These are phyloP conservation scores for Hyaloscypha bicolor DNA, from an alignment of 495 filamentous ascomycete genomes.

Conservation along the genomic window DNA sequence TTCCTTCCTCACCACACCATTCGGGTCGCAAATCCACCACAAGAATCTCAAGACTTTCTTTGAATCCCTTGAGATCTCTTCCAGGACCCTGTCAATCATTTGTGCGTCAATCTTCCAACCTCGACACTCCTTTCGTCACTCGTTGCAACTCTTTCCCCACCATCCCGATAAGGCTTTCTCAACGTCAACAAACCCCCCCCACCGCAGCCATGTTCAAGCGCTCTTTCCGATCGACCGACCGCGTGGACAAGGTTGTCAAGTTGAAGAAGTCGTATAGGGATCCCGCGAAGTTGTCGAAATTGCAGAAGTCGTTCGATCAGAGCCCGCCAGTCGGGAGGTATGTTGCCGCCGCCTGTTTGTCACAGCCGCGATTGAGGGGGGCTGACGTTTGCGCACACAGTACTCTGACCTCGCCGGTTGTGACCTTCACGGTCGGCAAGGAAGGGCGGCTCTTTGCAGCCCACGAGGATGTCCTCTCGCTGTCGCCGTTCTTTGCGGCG, in stretches of 20 bases:
- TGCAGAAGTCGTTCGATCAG: slow-evolving; percentile 48
- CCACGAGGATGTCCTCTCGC: slow-evolving; percentile 80
- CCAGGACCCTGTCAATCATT: slow-evolving; percentile 37
- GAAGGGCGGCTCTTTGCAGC: slow-evolving; percentile 86
- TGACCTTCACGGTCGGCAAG: slow-evolving; percentile 78
- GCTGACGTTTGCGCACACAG: slow-evolving; percentile 37
- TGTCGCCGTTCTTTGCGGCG: slow-evolving; percentile 75
- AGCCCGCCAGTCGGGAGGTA: slow-evolving; percentile 29
- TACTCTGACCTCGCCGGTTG: slow-evolving; percentile 67
- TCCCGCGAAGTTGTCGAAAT: slow-evolving; percentile 60
- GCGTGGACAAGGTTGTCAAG: slow-evolving; percentile 67
- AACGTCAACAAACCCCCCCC: slow-evolving; percentile 24
- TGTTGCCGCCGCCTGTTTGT: slow-evolving; percentile 19
- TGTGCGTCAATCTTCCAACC: slow-evolving; percentile 34
- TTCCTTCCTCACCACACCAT: slow-evolving; percentile 36
- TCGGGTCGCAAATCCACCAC: slow-evolving; percentile 33
- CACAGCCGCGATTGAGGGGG: slow-evolving; percentile 12
- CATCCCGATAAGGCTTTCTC: slow-evolving; percentile 16
- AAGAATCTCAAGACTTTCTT: slow-evolving; percentile 37
- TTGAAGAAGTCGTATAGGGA: slow-evolving; percentile 66
- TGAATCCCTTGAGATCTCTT: slow-evolving; percentile 36
- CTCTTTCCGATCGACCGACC: slow-evolving; percentile 64
- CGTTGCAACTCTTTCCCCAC: slow-evolving; percentile 28
- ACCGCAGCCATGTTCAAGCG: slow-evolving; percentile 66
- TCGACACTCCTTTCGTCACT: slow-evolving; percentile 35